These are phyloP conservation scores for Pistacia vera DNA, from an alignment of 345 rosid species.

Conservation along the genomic window DNA sequence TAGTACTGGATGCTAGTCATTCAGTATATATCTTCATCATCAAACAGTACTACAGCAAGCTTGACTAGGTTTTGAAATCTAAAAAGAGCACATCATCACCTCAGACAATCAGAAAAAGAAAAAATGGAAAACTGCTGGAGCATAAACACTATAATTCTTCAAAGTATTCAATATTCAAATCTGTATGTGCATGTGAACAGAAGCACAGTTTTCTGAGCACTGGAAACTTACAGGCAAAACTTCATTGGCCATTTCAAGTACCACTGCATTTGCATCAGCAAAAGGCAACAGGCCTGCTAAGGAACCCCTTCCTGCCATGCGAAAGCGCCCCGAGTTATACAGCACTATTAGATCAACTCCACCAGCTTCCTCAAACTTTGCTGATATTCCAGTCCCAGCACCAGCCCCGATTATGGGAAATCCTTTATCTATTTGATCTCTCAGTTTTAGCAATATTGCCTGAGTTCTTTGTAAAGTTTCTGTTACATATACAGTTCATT, in stretches of 20 bases:
- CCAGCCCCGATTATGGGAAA: slow-evolving; percentile 94
- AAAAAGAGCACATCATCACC: neutral
- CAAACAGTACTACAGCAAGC: neutral
- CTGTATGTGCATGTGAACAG: neutral
- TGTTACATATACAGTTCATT: slow-evolving; percentile 33
- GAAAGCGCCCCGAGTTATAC: slow-evolving; percentile 95
- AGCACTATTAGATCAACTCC: slow-evolving; percentile 86
- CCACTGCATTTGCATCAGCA: slow-evolving; percentile 93
- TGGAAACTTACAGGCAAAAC: slow-evolving; percentile 74
- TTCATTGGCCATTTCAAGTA: slow-evolving; percentile 96
- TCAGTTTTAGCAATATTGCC: slow-evolving; percentile 61
- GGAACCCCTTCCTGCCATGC: slow-evolving; percentile 99
- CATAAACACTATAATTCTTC: neutral
- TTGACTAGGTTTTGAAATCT: neutral
- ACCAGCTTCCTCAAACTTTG: slow-evolving; percentile 98
- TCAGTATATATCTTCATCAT: neutral
- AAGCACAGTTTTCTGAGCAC: neutral
- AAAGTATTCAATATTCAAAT: neutral
- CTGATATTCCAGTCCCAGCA: slow-evolving; percentile 98
- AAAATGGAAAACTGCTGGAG: neutral
- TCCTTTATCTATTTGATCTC: slow-evolving; percentile 67
- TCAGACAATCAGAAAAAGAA: neutral
- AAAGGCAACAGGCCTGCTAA: slow-evolving; percentile 89
- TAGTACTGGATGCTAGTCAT: neutral
- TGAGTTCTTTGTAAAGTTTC: slow-evolving; percentile 77